phyloP scores from a whole-genome alignment of 345 rosid species.

The Cardamine resedifolia region DNA sequence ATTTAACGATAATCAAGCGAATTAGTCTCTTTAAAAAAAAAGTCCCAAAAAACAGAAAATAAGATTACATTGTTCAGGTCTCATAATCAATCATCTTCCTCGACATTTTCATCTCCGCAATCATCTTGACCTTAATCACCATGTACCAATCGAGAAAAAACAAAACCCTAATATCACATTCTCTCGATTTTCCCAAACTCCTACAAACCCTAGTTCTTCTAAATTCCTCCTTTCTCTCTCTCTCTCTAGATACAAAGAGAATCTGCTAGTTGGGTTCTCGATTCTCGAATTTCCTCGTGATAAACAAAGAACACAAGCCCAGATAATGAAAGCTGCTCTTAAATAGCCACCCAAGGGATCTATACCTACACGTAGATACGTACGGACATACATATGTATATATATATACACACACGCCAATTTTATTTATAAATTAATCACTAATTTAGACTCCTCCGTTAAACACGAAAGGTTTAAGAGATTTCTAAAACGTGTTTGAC shows the following conservation, averaged over 20 bases:
- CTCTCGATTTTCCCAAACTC: constrained; percentile 28
- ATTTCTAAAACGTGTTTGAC: not conserved
- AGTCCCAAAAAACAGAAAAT: constrained; percentile 25
- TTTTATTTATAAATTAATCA: not conserved
- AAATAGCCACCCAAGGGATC: constrained; percentile 22
- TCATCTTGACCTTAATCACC: constrained; percentile 1
- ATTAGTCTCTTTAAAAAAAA: not conserved
- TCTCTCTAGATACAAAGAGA: constrained; percentile 28
- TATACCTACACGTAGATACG: constrained; percentile 33
- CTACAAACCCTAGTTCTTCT: constrained; percentile 27
- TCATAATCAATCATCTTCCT: constrained; percentile 41
- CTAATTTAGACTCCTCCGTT: not conserved
- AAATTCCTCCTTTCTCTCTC: constrained; percentile 1
- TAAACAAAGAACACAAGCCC: not conserved
- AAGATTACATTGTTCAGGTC: constrained; percentile 42
- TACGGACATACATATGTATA: constrained; percentile 16
- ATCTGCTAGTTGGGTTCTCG: constrained; percentile 9
- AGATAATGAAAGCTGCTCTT: constrained; percentile 14
- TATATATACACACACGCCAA: not conserved
- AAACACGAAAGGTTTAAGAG: not conserved
- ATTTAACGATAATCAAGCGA: not conserved
- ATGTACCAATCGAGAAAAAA: not conserved
- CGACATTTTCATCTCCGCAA: constrained; percentile 31
- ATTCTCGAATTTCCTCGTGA: not conserved
- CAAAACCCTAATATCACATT: constrained; percentile 30